Evolutionary conservation across 2,329 filamentous ascomycete genomes (phyloP).

Genomic region (Verticillium klebahnii): DNA sequence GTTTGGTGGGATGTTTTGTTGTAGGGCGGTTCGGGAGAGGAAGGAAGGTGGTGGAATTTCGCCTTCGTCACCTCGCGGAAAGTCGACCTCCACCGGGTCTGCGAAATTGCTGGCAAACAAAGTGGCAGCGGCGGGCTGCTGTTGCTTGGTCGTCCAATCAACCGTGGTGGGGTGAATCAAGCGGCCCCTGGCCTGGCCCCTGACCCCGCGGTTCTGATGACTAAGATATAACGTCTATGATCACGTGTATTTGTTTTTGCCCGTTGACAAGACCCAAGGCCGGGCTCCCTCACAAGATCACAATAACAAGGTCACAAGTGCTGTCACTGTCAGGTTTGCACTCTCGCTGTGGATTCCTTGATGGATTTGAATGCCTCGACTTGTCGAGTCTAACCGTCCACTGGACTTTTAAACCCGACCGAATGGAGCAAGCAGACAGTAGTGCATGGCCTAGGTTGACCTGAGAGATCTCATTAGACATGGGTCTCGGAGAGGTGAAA

Average conservation of each 20-base stretch:
- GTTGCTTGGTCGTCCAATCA: constrained; percentile 31
- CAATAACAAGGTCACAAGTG: too few relatives aligned
- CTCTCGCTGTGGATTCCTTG: too few relatives aligned
- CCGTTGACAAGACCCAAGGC: too few relatives aligned
- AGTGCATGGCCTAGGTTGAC: too few relatives aligned
- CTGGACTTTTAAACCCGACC: too few relatives aligned
- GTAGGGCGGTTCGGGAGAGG: neutral
- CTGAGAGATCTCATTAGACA: too few relatives aligned
- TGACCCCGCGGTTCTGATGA: constrained; percentile 2
- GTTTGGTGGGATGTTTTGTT: neutral
- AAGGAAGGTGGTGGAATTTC: neutral
- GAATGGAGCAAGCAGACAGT: too few relatives aligned
- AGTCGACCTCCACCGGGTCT: neutral
- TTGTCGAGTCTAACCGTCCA: too few relatives aligned
- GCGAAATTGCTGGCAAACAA: constrained; percentile 15
- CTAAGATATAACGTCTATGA: neutral
- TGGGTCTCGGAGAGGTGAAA: too few relatives aligned
- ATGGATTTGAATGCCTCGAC: too few relatives aligned
- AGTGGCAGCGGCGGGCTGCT: constrained; percentile 1
- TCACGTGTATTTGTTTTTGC: constrained; percentile 4
- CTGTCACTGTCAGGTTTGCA: too few relatives aligned
- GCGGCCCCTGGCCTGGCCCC: neutral
- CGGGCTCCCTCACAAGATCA: too few relatives aligned
- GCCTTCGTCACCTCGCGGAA: neutral
- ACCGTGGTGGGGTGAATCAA: constrained; percentile 23